These are phyloP conservation scores for Suillus subaureus DNA, from an alignment of 768 basidiomycete species.

Conservation along the genomic window DNA sequence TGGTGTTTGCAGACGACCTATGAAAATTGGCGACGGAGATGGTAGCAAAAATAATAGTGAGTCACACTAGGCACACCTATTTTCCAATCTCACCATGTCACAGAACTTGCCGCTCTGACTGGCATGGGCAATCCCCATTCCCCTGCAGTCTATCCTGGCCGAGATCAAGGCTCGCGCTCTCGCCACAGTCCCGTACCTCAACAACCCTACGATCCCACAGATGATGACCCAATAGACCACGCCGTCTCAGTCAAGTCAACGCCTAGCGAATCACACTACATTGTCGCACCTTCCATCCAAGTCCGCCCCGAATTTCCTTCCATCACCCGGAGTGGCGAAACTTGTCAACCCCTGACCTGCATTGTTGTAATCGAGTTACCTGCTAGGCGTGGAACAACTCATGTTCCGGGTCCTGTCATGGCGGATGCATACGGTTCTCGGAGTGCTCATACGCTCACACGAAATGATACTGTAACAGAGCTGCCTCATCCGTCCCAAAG, in stretches of 20 bases:
- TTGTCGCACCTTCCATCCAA: constrained; percentile 92
- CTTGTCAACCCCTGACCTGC: constrained; percentile 88
- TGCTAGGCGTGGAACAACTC: constrained; percentile 57
- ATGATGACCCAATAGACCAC: constrained; percentile 84
- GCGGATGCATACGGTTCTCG: constrained; percentile 47
- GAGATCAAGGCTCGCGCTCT: constrained; percentile 50
- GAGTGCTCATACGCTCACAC: constrained; percentile 24
- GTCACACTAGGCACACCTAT: constrained; percentile 21
- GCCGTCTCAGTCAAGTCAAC: constrained; percentile 50
- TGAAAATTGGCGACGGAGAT: constrained; percentile 93
- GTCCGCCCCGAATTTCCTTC: constrained; percentile 91
- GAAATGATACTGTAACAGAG: constrained; percentile 23
- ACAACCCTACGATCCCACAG: constrained; percentile 64
- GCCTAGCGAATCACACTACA: constrained; percentile 57
- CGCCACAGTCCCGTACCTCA: constrained; percentile 28
- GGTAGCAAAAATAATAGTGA: constrained; percentile 85
- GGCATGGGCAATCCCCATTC: constrained; percentile 75
- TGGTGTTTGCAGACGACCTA: constrained; percentile 93
- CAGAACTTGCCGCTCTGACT: constrained; percentile 93
- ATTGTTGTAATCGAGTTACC: constrained; percentile 94
- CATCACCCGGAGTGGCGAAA: constrained; percentile 66
- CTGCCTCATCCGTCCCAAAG: constrained; percentile 20
- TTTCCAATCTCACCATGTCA: constrained; percentile 11
- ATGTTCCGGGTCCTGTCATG: constrained; percentile 56
- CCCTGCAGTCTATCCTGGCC: constrained; percentile 65